phyloP scores from a whole-genome alignment of 1,284 basidiomycete species.

The Ganoderma boninense region DNA sequence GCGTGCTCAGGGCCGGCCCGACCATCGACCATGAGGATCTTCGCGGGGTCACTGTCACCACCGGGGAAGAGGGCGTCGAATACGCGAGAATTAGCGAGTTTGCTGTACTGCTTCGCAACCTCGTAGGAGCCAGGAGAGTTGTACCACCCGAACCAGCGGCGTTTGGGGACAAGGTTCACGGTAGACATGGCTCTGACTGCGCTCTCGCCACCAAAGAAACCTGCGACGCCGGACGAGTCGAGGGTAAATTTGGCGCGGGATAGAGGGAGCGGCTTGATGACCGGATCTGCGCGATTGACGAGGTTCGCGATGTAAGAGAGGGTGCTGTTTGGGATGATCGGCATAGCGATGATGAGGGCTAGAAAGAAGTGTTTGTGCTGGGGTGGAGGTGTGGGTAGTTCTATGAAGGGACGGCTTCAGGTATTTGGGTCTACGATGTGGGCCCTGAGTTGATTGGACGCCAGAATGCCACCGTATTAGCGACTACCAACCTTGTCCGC shows the following conservation, averaged over 20 bases:
- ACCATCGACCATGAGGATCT: constrained; percentile 32
- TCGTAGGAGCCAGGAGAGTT: constrained; percentile 31
- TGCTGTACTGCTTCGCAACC: constrained; percentile 32
- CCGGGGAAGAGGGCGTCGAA: constrained; percentile 33
- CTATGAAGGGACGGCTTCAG: too few species aligned
- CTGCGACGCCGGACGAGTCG: constrained; percentile 31
- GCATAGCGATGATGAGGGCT: too few species aligned
- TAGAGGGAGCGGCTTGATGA: too few species aligned
- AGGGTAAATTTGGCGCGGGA: constrained; percentile 22
- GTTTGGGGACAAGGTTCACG: constrained; percentile 25
- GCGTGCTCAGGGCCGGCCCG: not conserved
- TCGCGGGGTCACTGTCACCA: constrained; percentile 25
- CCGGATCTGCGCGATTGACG: too few species aligned
- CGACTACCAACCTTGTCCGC: too few species aligned
- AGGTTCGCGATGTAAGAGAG: too few species aligned
- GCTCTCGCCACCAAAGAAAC: constrained; percentile 31
- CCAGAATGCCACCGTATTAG: too few species aligned
- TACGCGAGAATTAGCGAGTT: constrained; percentile 28
- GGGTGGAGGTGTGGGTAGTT: too few species aligned
- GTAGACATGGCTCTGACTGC: constrained; percentile 31
- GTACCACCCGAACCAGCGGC: constrained; percentile 33
- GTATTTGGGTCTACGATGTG: too few species aligned
- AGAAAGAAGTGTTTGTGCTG: too few species aligned
- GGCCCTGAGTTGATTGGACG: too few species aligned
- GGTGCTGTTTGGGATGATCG: too few species aligned